These are phyloP conservation scores for Colletotrichum camelliae DNA, from an alignment of 2,329 filamentous ascomycete genomes.

Conservation along the genomic window DNA sequence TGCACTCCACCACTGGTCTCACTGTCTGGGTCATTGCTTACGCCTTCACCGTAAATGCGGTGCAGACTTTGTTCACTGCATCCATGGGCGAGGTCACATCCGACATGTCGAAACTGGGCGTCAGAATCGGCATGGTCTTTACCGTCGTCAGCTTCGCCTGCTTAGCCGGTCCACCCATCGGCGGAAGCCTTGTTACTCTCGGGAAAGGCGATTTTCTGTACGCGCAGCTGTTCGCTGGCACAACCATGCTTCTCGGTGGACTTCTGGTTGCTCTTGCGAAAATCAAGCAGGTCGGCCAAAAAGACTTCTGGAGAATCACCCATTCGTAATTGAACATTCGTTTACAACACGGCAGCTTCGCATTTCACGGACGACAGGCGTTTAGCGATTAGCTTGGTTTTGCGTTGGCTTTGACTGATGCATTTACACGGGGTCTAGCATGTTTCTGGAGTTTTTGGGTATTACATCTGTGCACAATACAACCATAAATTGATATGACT, in stretches of 20 bases:
- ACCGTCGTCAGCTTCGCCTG: conserved; percentile 41
- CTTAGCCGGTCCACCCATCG: conserved; percentile 44
- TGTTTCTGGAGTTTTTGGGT: background rate
- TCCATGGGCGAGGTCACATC: conserved; percentile 43
- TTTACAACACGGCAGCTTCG: background rate
- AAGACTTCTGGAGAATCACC: background rate
- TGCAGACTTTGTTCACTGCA: conserved; percentile 46
- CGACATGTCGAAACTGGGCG: conserved; percentile 41
- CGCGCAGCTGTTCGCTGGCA: conserved; percentile 11
- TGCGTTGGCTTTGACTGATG: fast-evolving
- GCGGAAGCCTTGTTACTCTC: conserved; percentile 46
- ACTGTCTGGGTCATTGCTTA: conserved; percentile 30
- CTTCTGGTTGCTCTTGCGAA: conserved; percentile 13
- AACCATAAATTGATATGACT: background rate
- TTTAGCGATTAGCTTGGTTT: background rate
- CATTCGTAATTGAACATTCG: background rate
- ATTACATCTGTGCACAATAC: background rate
- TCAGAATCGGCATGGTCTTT: conserved; percentile 47
- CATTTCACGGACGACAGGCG: background rate
- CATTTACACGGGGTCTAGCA: background rate
- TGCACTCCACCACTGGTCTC: conserved; percentile 34
- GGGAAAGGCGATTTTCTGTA: background rate
- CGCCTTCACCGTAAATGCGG: conserved; percentile 41
- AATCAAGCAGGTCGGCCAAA: conserved; percentile 13
- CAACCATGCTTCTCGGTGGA: conserved; percentile 4